Conservation (phyloP, 805 yeast genomes). For the Teunomyces stri region DNA sequence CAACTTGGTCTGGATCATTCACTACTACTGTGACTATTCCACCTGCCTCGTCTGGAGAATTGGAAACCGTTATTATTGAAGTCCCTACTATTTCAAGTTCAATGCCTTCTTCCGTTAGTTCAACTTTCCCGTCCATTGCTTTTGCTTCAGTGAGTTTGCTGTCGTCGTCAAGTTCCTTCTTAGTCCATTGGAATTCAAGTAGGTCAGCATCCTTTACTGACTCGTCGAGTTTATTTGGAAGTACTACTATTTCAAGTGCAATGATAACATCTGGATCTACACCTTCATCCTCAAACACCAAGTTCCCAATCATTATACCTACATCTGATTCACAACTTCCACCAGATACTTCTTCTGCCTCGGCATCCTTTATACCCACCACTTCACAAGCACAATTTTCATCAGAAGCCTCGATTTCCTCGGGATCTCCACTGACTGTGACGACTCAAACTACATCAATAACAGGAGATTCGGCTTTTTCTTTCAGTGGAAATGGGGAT, state of each 20-base stretch:
- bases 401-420: no score
- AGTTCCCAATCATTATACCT: no score
- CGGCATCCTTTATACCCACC: no score
- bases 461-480: no score
- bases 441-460: no score
- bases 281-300: not conserved
- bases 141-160: not conserved
- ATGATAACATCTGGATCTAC: not conserved
- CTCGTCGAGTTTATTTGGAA: not conserved
- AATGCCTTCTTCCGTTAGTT: not conserved
- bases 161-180: not conserved
- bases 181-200: not conserved
- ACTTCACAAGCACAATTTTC: no score
- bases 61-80: not conserved
- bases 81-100: not conserved
- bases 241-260: not conserved
- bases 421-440: no score
- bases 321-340: no score
- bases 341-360: no score
- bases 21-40: conserved; percentile 1
- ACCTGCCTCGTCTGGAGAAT: not conserved
- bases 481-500: no score
- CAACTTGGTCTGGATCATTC: no score
- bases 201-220: not conserved
- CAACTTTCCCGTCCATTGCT: not conserved